Conservation (phyloP, 208 protist species). For the Cochliopodium minus region DNA sequence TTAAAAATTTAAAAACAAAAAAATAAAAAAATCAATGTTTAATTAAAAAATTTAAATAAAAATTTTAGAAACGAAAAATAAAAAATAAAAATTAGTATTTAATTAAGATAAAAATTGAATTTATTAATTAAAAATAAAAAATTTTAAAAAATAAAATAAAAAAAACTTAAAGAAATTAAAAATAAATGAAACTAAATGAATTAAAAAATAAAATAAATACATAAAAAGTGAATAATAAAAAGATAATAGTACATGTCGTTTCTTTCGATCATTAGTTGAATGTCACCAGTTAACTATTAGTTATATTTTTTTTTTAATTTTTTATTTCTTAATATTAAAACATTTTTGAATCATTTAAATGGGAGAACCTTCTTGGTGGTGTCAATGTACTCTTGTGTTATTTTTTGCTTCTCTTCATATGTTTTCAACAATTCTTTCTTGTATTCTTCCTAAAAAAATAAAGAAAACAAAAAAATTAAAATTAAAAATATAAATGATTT, state of each 20-base stretch:
- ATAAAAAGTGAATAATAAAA: background rate
- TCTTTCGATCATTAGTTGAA: background rate
- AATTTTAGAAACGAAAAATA: background rate
- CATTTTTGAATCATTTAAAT: background rate
- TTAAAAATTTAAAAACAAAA: background rate
- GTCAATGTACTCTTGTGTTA: too few relatives aligned
- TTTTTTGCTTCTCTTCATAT: too few relatives aligned
- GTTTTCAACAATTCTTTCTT: too few relatives aligned
- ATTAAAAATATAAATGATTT: background rate
- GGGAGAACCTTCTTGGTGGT: too few relatives aligned
- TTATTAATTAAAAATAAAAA: background rate
- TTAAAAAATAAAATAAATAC: background rate
- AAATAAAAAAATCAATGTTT: conserved; percentile 1
- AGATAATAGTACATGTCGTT: background rate
- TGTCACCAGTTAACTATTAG: too few relatives aligned
- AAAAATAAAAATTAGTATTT: background rate
- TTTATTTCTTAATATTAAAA: background rate
- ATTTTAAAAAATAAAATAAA: background rate
- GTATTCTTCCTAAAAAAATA: too few relatives aligned
- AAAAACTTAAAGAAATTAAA: background rate
- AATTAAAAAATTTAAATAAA: background rate
- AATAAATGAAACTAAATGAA: background rate
- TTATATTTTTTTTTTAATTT: too few relatives aligned
- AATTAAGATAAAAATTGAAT: background rate
- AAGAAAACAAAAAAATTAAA: conserved; percentile 1